Evolutionary conservation across 108 stramenopile species (phyloP).

Genomic region (Pelagomonas calceolata): DNA sequence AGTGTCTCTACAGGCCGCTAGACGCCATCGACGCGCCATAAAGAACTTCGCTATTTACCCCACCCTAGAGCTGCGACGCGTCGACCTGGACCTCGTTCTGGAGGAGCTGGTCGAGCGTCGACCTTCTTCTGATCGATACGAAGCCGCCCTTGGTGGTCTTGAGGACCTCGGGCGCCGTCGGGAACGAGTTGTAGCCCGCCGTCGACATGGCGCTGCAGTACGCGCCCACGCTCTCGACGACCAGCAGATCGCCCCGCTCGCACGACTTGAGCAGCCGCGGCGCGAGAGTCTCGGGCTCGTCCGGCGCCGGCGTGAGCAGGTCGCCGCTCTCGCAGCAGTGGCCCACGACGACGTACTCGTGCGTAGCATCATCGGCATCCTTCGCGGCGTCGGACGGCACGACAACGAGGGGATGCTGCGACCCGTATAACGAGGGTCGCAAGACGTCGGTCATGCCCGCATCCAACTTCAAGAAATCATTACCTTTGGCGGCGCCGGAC

Average conservation of each 20-base stretch:
- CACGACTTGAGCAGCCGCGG: slow-evolving; percentile 66
- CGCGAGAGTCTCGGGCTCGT: slow-evolving; percentile 77
- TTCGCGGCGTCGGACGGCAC: slow-evolving; percentile 58
- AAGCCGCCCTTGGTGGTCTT: slow-evolving; percentile 24
- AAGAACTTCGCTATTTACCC: too few species aligned
- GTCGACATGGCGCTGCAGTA: slow-evolving; percentile 93
- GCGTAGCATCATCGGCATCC: slow-evolving; percentile 48
- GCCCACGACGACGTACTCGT: slow-evolving; percentile 88
- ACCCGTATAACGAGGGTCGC: slow-evolving; percentile 92
- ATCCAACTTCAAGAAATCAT: slow-evolving; percentile 81
- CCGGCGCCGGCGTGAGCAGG: slow-evolving; percentile 82
- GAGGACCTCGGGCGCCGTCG: slow-evolving; percentile 85
- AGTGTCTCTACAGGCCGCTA: too few species aligned
- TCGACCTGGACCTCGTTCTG: background rate
- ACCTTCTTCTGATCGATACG: background rate
- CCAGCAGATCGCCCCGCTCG: slow-evolving; percentile 71
- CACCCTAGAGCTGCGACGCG: too few species aligned
- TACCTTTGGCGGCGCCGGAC: slow-evolving; percentile 21
- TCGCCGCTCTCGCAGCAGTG: slow-evolving; percentile 98
- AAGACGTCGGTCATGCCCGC: slow-evolving; percentile 96
- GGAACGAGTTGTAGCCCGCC: slow-evolving; percentile 97
- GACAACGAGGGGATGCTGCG: slow-evolving; percentile 83
- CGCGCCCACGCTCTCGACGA: slow-evolving; percentile 92
- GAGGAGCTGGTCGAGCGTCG: background rate
- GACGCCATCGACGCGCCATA: too few species aligned